Evolutionary conservation across 805 yeast species (phyloP), one percentile per base, ranked within the genome.

Genomic region (Starmerella asiatica): DNA sequence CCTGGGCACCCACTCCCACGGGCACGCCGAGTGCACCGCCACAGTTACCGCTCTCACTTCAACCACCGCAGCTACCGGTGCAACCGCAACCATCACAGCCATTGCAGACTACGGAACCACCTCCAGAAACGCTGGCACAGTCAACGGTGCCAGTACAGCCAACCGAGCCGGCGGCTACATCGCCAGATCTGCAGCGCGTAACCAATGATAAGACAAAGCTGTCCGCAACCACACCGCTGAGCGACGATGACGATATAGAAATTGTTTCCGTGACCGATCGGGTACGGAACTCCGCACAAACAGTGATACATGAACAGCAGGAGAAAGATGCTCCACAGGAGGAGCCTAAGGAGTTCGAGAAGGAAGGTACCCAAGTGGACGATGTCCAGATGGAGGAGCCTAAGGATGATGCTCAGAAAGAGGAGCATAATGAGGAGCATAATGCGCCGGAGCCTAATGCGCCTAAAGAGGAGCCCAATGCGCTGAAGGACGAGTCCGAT

Each of bases 251-350:
- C n/a, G n/a, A n/a, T n/a, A n/a, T n/a, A n/a, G n/a, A n/a, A n/a
- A n/a, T n/a, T n/a, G n/a, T n/a, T n/a, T n/a, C n/a, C n/a, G n/a
- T n/a, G n/a, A n/a, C n/a, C n/a, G n/a, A n/a, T n/a, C n/a, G n/a
- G n/a, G n/a, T n/a, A 8, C 21, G 11, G n/a, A 18, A 38, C 40
- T 26, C 46, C 48, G 6, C 52, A 24, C 14, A 9, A 9, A 9
- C 12, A 24, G 28, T 24, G 9, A 24, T 9, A 24, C 14, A 14
- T 9, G 28, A 14, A 24, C 28, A 9, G 12, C 28, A 24, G 12
- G 12, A 24, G 14, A 14, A 24, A 24, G 28, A 24, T 14, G 28
- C 9, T 24, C 14, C 12, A 14, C 9, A 14, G 9, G 26, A 23
- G 26, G 26, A 23, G 11, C 26, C 11, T 11, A 23, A 23, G 26